Evolutionary conservation across 2,329 filamentous ascomycete species (phyloP), one percentile per base, ranked within the genome.

Genomic region (Apiospora marii): DNA sequence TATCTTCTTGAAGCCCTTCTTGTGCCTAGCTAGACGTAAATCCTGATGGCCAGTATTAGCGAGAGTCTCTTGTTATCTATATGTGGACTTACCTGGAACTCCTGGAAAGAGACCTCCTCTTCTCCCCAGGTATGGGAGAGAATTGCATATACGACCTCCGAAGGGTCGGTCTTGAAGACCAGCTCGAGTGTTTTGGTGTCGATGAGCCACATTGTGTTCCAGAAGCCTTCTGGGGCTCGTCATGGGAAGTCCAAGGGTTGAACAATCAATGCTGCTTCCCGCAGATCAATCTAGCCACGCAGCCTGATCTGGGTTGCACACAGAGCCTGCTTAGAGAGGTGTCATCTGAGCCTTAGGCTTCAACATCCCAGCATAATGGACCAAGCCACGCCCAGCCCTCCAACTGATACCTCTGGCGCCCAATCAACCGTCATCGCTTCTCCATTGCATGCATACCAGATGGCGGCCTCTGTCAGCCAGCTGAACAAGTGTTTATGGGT

Each of bases 31-130:
- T 12, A n/a, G 24, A 10, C 10, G 6, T n/a, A 30, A n/a, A 19
- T 68, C 24, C 67, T 68, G n/a, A 10, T n/a, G 13, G 16, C 22
- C 7, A 13, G 67, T n/a, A 8, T 68, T 37, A 68, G n/a, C 19
- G 27, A 27, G n/a, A 19, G 13, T 6, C 1, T 22, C 22, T 48
- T 22, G 7, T 1, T 0, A 48, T 22, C 12, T 24, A 51, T 37
- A 37, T 41, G 22, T 41, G 3, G 3, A 14, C 67, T 49, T 8
- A 69, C 67, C 34, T 49, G 67, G 27, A 49, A 49, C 34, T 70
- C 48, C 24, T 61, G 69, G 37, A 70, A 70, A 27, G 41, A 61
- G 14, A 70, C 69, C 34, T 70, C 69, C 22, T 44, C 69, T 4
- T 43, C 34, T 22, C 43, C 69, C 69, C 69, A 61, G 0, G 49